phyloP scores from a whole-genome alignment of 768 basidiomycete species.

The Gelatoporia subvermispora region DNA sequence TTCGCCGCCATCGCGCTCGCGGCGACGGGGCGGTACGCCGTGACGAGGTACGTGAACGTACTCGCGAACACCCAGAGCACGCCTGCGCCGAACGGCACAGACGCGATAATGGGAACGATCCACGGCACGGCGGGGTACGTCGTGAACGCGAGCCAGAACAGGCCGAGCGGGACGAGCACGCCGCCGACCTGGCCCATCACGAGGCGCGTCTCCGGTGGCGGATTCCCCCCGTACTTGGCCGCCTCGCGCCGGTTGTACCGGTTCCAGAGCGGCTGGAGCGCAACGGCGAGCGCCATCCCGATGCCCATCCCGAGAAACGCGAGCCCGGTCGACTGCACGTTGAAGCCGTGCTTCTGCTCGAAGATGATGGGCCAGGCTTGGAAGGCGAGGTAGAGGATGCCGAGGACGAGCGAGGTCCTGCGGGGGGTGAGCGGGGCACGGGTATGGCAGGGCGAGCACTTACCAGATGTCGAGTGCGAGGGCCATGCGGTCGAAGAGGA shows the following conservation, averaged over 20 bases:
- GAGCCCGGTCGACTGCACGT: constrained; percentile 43
- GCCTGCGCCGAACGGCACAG: constrained; percentile 49
- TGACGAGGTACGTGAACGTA: constrained; percentile 57
- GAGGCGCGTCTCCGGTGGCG: constrained; percentile 64
- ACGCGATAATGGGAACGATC: constrained; percentile 42
- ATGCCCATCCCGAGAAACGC: constrained; percentile 47
- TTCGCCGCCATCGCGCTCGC: constrained; percentile 70
- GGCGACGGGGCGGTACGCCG: constrained; percentile 45
- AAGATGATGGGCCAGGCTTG: constrained; percentile 60
- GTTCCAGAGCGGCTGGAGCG: constrained; percentile 44
- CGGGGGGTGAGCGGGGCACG: not conserved
- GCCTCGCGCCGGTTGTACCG: constrained; percentile 34
- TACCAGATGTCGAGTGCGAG: constrained; percentile 68
- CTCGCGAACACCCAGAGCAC: constrained; percentile 62
- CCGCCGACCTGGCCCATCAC: constrained; percentile 67
- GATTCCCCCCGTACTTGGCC: constrained; percentile 34
- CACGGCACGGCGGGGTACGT: constrained; percentile 42
- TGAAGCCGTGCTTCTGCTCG: constrained; percentile 44
- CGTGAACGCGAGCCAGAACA: constrained; percentile 55
- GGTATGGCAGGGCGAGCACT: constrained; percentile 12
- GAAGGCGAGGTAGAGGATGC: constrained; percentile 43
- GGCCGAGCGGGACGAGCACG: constrained; percentile 49
- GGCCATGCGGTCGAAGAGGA: constrained; percentile 71
- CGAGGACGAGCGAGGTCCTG: constrained; percentile 38
- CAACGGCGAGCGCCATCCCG: constrained; percentile 37